Evolutionary conservation across 768 basidiomycete genomes (phyloP), one percentile per base, ranked within the genome.

Genomic region (Lanmaoa rubissima): DNA sequence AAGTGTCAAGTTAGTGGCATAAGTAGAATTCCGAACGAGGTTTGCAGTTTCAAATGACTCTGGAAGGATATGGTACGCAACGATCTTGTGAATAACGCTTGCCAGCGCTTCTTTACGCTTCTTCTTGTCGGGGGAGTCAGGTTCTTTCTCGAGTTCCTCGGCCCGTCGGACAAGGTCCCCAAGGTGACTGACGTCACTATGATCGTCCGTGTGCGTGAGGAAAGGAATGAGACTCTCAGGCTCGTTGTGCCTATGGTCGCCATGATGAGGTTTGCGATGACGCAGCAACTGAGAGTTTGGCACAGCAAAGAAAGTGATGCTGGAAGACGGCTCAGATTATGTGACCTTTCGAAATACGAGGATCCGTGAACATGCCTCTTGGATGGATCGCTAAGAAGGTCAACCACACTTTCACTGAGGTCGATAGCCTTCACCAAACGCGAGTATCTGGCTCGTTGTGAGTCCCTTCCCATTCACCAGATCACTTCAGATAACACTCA

Each of bases 91-190:
- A 31, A 86, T 62, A 56, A 88, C 77, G 51, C 75, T 73, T 61
- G 82, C 82, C 64, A 90, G 69, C 45, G 80, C 76, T 65, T 84
- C 80, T 60, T 81, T 83, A 54, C 76, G 74, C 42, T 73, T 75
- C 60, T 82, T 74, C 58, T 77, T 81, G 40, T 79, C 70, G 17
- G 69, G 63, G 3, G 79, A 76, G 59, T 78, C 75, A 35, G 76
- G 74, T 16, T 75, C 71, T 36, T 73, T 65, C 21, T 79, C 75
- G 32, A 82, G 73, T 51, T 76, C 63, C 28, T 76, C 76, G 24
- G 52, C 61, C 46, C 40, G 66, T 21, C 47, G 47, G 34, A 61
- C 24, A 32, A 61, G 28, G n/a, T 51, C 28, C 13, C 43, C 59
- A 39, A 61, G 60, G 26, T 45, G 14, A 35, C n/a, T 17, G 24